These are phyloP conservation scores for Prunus kanzakura DNA, from an alignment of 306 rosid species.

Conservation along the genomic window DNA sequence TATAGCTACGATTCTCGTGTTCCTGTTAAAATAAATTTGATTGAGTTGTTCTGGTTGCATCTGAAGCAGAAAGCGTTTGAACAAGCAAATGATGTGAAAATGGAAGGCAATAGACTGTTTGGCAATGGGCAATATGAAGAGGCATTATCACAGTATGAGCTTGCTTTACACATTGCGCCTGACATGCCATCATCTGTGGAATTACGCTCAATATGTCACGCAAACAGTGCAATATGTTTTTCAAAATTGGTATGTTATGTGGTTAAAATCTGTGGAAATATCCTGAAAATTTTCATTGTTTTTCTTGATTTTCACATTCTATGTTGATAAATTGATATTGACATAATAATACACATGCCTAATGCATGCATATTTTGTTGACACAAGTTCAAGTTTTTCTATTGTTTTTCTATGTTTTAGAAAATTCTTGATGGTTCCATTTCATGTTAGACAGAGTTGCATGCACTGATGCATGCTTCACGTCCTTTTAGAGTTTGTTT, in stretches of 20 bases:
- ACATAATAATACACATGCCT: too few relatives aligned
- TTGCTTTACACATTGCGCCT: constrained; percentile 60
- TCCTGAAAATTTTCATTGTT: neutral
- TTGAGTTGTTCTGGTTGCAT: neutral
- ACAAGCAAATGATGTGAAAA: constrained; percentile 70
- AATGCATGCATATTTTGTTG: too few relatives aligned
- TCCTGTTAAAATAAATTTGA: neutral
- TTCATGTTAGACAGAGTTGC: neutral
- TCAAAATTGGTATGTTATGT: constrained; percentile 58
- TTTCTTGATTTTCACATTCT: neutral
- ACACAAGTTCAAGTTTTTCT: too few relatives aligned
- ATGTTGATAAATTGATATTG: neutral
- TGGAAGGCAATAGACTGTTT: constrained; percentile 73
- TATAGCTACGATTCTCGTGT: neutral
- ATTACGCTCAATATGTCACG: constrained; percentile 68
- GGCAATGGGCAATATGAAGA: constrained; percentile 68
- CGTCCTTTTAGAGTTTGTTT: neutral
- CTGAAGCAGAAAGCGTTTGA: constrained; percentile 57
- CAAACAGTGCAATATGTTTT: constrained; percentile 71
- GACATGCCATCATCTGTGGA: constrained; percentile 69
- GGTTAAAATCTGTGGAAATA: neutral
- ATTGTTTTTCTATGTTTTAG: too few relatives aligned
- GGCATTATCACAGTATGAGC: constrained; percentile 65
- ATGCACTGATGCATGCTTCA: neutral
- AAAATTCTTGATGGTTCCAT: neutral